Base-by-base conservation (phyloP, 139 green algal species). In the Chlorella vulgaris region DNA sequence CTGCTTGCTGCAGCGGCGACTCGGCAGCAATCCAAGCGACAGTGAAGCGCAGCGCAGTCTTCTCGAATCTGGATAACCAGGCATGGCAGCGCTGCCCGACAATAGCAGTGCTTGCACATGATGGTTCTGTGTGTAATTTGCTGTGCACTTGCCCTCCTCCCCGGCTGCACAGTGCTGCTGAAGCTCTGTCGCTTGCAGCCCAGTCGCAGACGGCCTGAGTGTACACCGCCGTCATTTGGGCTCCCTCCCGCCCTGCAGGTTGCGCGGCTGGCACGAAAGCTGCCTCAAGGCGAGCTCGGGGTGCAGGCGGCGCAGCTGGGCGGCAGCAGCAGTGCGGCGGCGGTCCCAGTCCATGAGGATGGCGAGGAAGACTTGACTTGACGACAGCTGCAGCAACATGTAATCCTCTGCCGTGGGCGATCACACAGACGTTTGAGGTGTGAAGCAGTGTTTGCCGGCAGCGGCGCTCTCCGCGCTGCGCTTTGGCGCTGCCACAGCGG, bases 361-460 rank as follows among this genome's bases (percentile, higher is more conserved):
- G 77, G 86, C 2, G 86, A 91, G 51, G 86, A 89, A n/a, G 88
- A 91, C 78, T 73, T 91, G 1, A 91, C 88, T 1, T 91, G 66
- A 87, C 36, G 47, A 55, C n/a, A n/a, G n/a, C n/a, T n/a, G n/a
- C n/a, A n/a, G n/a, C n/a, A n/a, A n/a, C n/a, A n/a, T n/a, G n/a
- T n/a, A 55, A 55, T 15, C 10, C 47, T 15, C 15, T 15, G 47
- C 47, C 15, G 47, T 55, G 47, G 47, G 13, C n/a, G n/a, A n/a
- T n/a, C n/a, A n/a, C n/a, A n/a, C n/a, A n/a, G n/a, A n/a, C n/a
- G n/a, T n/a, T n/a, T n/a, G n/a, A n/a, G n/a, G n/a, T n/a, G n/a
- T n/a, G n/a, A n/a, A n/a, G n/a, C n/a, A n/a, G n/a, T n/a, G n/a
- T n/a, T n/a, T n/a, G n/a, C n/a, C n/a, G n/a, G n/a, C n/a, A n/a